Conservation (phyloP, 2,329 filamentous ascomycete genomes). For the Phaeosphaeriaceae sp. region DNA sequence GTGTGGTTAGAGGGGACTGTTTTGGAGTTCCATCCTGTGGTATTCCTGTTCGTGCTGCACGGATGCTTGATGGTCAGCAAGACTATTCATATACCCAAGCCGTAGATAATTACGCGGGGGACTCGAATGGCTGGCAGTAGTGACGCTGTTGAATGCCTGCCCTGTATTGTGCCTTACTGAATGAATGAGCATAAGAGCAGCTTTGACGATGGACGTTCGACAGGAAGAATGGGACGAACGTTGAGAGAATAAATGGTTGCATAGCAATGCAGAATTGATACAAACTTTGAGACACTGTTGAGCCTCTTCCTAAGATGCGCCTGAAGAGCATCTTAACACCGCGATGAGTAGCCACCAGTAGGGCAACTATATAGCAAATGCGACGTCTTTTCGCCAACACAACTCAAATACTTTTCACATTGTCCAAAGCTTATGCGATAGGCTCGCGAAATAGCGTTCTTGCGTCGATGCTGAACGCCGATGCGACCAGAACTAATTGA, state of each 20-base stretch:
- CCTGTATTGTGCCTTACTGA: neutral
- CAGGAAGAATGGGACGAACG: neutral
- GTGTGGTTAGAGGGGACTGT: slow-evolving; percentile 70
- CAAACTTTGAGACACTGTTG: neutral
- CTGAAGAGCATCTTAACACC: neutral
- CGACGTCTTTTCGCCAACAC: neutral
- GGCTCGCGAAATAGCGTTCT: neutral
- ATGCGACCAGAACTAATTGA: neutral
- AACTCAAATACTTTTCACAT: neutral
- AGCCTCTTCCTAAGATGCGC: neutral
- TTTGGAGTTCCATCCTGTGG: slow-evolving; percentile 85
- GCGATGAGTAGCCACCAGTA: neutral
- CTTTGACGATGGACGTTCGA: neutral
- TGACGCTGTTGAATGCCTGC: neutral
- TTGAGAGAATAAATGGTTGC: neutral
- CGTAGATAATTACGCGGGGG: slow-evolving; percentile 41
- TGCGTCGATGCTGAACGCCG: neutral
- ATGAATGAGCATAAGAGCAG: neutral
- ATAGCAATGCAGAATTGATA: neutral
- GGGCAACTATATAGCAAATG: neutral
- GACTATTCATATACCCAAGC: slow-evolving; percentile 94
- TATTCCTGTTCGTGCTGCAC: slow-evolving; percentile 82
- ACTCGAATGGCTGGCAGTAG: neutral
- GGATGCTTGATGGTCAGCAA: slow-evolving; percentile 96
- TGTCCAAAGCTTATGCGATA: neutral